Percentiles rank a stretch among this genome's conserved stretches.
Conservation (phyloP, 2,329 filamentous ascomycete species). For the Capronia epimyces region DNA sequence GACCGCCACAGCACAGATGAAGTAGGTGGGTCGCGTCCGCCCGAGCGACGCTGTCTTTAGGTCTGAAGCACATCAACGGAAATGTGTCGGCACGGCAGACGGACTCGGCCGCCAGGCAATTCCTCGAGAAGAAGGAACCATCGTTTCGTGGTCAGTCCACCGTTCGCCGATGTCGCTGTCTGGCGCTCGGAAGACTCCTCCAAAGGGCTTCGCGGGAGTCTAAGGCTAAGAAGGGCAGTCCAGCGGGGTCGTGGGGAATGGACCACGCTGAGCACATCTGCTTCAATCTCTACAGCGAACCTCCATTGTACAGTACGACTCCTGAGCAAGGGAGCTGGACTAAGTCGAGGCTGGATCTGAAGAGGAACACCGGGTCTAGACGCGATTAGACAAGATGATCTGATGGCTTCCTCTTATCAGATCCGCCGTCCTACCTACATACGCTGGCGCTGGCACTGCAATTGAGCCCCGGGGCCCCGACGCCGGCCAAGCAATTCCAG, state of each 20-base stretch:
- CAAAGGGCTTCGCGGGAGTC: too few species aligned
- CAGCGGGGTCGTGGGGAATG: neutral
- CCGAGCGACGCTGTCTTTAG: too few species aligned
- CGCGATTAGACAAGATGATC: neutral
- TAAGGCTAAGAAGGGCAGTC: neutral
- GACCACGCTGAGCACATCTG: too few species aligned
- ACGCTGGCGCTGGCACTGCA: too few species aligned
- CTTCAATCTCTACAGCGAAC: too few species aligned
- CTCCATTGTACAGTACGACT: too few species aligned
- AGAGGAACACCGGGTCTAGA: neutral
- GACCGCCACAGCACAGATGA: neutral
- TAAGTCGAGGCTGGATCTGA: neutral
- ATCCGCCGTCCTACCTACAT: too few species aligned
- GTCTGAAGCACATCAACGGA: neutral
- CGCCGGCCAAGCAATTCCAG: too few species aligned
- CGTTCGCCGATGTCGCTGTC: neutral
- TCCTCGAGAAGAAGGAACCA: neutral
- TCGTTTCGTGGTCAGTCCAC: neutral
- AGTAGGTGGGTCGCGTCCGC: neutral
- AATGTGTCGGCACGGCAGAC: neutral
- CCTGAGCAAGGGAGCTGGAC: too few species aligned
- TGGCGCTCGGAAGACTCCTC: too few species aligned
- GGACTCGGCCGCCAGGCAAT: too few species aligned
- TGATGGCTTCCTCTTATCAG: neutral
- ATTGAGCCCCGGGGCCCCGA: too few species aligned